Base-by-base conservation (phyloP, 441 rosid genomes). In the Croton laevigatus region DNA sequence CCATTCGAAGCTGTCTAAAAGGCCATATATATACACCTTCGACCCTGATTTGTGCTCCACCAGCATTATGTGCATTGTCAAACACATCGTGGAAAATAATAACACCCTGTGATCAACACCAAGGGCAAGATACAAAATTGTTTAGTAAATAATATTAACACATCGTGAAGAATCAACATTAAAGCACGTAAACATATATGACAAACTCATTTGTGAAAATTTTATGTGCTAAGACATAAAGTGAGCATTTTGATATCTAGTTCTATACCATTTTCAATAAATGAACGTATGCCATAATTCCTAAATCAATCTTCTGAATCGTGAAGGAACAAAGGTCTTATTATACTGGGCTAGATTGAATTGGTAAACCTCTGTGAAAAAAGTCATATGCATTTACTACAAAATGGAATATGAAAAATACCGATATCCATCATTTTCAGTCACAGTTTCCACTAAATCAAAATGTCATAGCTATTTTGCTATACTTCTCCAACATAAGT, bases 1-100 rank as follows among this genome's bases (percentile, higher is more conserved):
- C 94, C 91, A 95, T 81, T 45, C 98, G 96, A 67, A 95, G 99
- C 76, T 95, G 99, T 83, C 91, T 89, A 82, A 95, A 95, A 57
- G 99, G 98, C 97, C 97, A 95, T 78, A 95, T 91, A 83, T 95
- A 92, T 65, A 95, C 98, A 85, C 99, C 99, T 86, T 92, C 98
- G 69, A 92, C 90, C 79, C 89, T 85, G 76, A 95, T 88, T 79
- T 89, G 94, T 66, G 99, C 93, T 72, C 99, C 96, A 38, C 93
- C 96, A 67, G 88, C 93, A 83, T 89, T 91, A 79, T 83, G 94
- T 68, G 89, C 87, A 63, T 91, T 92, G 83, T 92, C 91, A 82
- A 89, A 92, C 46, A 89, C 96, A 63, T 92, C 96, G 82, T 89
- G 97, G 84, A 95, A 95, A 79, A 95, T 88, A 80, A 95, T 88